phyloP scores from a whole-genome alignment of 768 basidiomycete genomes.

The Leccinum subgranulosum region DNA sequence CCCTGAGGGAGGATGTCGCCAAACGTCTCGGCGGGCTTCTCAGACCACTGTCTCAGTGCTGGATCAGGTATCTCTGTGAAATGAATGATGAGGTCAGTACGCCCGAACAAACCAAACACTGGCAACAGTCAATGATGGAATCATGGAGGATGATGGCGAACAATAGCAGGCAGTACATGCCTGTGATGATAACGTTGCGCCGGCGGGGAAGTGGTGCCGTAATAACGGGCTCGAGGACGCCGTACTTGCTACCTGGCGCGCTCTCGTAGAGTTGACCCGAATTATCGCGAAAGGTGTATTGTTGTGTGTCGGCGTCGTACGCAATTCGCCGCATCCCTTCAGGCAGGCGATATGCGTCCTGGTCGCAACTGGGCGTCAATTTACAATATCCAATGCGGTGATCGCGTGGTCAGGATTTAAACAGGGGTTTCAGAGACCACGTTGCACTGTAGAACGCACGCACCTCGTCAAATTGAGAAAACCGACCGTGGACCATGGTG shows the following conservation, averaged over 20 bases:
- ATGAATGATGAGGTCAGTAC: not conserved
- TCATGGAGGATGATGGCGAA: too few species aligned
- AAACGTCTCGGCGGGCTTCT: conserved; percentile 38
- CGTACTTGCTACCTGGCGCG: conserved; percentile 44
- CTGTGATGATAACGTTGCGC: conserved; percentile 26
- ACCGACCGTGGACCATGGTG: conserved; percentile 12
- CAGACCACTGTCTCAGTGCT: conserved; percentile 20
- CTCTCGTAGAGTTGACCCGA: conserved; percentile 44
- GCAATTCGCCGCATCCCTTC: conserved; percentile 47
- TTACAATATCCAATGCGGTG: not conserved
- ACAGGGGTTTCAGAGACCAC: not conserved
- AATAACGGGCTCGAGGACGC: conserved; percentile 40
- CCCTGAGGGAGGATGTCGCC: conserved; percentile 45
- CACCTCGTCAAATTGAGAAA: conserved; percentile 28
- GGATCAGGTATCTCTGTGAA: conserved; percentile 25
- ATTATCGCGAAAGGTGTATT: conserved; percentile 48
- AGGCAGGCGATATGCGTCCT: conserved; percentile 37
- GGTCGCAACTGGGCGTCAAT: conserved; percentile 4
- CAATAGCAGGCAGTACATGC: conserved; percentile 1
- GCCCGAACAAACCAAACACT: not conserved
- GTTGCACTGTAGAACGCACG: not conserved
- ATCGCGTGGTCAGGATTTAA: not conserved
- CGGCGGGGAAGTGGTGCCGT: conserved; percentile 18
- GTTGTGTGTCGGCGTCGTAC: conserved; percentile 52
- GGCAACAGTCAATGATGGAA: not conserved